phyloP scores from a whole-genome alignment of 1,139 yeast genomes.

The Suhomyces bolitotheri region DNA sequence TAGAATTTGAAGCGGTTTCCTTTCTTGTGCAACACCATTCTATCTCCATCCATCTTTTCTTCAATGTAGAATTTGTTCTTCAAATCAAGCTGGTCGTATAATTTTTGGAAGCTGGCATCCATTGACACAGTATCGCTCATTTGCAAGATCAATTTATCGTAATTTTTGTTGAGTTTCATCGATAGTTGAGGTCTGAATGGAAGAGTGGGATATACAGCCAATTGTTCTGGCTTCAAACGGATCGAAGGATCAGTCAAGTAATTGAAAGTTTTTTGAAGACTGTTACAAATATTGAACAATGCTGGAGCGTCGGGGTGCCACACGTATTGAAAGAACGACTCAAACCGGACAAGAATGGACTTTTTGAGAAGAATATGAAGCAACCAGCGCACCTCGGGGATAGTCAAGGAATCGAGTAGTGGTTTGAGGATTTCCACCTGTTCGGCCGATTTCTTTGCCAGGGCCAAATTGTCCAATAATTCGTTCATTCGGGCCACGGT shows the following conservation, averaged over 20 bases:
- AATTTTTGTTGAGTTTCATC: conserved; percentile 49
- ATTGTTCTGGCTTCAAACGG: conserved; percentile 45
- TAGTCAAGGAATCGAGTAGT: conserved; percentile 56
- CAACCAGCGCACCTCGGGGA: conserved; percentile 69
- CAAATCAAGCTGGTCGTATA: conserved; percentile 18
- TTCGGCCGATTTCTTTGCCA: conserved; percentile 40
- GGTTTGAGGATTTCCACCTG: conserved; percentile 46
- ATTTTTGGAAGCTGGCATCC: conserved; percentile 22
- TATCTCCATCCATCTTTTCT: conserved; percentile 92
- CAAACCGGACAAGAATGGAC: conserved; percentile 59
- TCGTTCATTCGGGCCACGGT: conserved; percentile 61
- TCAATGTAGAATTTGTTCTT: conserved; percentile 64
- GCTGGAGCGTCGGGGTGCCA: conserved; percentile 85
- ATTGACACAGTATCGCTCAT: conserved; percentile 32
- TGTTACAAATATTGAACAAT: conserved; percentile 66
- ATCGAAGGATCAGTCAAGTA: conserved; percentile 51
- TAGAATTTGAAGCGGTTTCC: conserved; percentile 56
- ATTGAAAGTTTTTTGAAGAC: conserved; percentile 61
- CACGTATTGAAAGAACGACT: conserved; percentile 54
- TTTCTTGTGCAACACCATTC: conserved; percentile 70
- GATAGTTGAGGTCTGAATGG: conserved; percentile 78
- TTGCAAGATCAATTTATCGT: conserved; percentile 47
- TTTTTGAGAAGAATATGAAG: conserved; percentile 65
- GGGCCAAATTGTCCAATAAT: conserved; percentile 46
- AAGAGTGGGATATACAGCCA: conserved; percentile 46